Percentiles rank a stretch among this genome's conserved stretches.
These are phyloP conservation scores for Blumeria hordei DNA, from an alignment of 2,329 filamentous ascomycete species.

Conservation along the genomic window DNA sequence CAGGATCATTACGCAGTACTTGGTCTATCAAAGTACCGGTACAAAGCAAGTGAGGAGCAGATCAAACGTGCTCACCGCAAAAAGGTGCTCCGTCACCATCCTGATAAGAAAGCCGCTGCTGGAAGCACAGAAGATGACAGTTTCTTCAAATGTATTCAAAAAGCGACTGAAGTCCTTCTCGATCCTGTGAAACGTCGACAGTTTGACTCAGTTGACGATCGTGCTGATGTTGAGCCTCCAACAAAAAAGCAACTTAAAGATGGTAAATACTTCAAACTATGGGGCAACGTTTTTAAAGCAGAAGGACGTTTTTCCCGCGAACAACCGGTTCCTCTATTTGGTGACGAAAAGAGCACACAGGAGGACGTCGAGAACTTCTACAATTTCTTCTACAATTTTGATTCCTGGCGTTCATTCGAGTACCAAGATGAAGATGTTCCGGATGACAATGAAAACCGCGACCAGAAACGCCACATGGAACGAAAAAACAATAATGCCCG, in stretches of 20 bases:
- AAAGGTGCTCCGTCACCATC: constrained; percentile 98
- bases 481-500: constrained; percentile 94
- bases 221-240: constrained; percentile 75
- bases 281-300: constrained; percentile 70
- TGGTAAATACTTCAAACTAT: constrained; percentile 87
- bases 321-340: constrained; percentile 71
- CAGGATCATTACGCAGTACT: constrained; percentile 98
- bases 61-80: constrained; percentile 98
- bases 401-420: constrained; percentile 93
- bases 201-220: constrained; percentile 90
- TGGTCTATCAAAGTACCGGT: constrained; percentile 77
- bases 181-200: constrained; percentile 85
- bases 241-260: constrained; percentile 73
- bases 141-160: constrained; percentile 99
- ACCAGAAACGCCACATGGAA: constrained; percentile 96
- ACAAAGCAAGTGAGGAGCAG: constrained; percentile 83
- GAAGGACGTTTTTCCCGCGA: constrained; percentile 82
- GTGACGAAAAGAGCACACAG: constrained; percentile 60
- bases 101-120: constrained; percentile 90
- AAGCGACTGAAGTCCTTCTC: constrained; percentile 77
- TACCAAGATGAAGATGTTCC: constrained; percentile 98
- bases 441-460: constrained; percentile 95
- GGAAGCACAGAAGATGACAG: constrained; percentile 78
- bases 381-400: constrained; percentile 99
- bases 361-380: constrained; percentile 90